Evolutionary conservation across 257 asterid genomes (phyloP), one percentile per base, ranked within the genome.

Genomic region (Anisodus acutangulus): DNA sequence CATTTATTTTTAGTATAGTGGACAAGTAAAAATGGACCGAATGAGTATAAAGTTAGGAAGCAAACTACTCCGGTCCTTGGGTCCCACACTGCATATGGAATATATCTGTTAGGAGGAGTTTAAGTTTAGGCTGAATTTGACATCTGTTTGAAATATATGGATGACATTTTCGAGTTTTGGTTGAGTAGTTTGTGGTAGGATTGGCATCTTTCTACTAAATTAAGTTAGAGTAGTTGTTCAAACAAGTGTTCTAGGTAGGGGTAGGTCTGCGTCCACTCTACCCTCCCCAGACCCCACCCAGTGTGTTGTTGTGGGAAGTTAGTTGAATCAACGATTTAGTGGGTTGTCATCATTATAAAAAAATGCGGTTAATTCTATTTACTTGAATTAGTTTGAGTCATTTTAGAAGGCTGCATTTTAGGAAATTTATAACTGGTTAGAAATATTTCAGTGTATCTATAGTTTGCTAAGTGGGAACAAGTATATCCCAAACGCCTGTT

Each of bases 91-190:
- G n/a, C 59, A 74, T 74, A 47, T 22, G 80, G 60, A 74, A 10
- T 19, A 74, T 74, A 51, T 74, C 37, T 49, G n/a, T 49, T 74
- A 22, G 58, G 43, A 74, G 41, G 35, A 19, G 63, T 76, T 11
- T 13, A 76, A 26, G 58, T 51, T 76, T 76, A 6, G 81, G 81
- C 39, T 76, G 81, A 76, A 76, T 76, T 76, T 76, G 64, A 26
- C 81, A 12, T 76, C 47, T 51, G 8, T 26, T 26, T 76, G 45
- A 76, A 76, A 26, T 45, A 49, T 55, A 1, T 76, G 64, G 47
- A 76, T 49, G 64, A 11, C 19, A 49, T 6, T 15, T 7, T 74
- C 80, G 49, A 74, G 43, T 12, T 11, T 47, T 1, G n/a, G 60
- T 10, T 19, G 80, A 19, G 19, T 47, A 72, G 41, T 19, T 74